These are phyloP conservation scores for Mycena metata DNA, from an alignment of 768 basidiomycete genomes.

Conservation along the genomic window DNA sequence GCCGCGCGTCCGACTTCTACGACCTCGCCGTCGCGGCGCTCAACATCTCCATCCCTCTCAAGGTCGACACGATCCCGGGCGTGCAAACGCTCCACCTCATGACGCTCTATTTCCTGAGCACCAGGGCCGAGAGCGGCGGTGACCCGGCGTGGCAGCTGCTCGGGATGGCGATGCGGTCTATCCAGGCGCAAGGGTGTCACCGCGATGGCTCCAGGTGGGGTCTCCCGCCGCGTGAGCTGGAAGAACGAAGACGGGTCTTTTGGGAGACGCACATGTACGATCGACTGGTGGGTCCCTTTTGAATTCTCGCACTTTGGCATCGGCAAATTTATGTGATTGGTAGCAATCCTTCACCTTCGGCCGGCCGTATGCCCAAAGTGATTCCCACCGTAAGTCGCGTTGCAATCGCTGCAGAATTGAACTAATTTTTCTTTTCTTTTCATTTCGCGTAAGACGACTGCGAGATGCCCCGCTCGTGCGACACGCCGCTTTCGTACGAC, in stretches of 20 bases:
- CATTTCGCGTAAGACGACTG: constrained; percentile 34
- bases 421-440: not conserved
- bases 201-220: constrained; percentile 43
- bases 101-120: constrained; percentile 40
- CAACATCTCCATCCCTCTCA: constrained; percentile 37
- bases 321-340: not conserved
- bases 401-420: not conserved
- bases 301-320: not conserved
- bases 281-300: constrained; percentile 32
- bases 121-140: constrained; percentile 38
- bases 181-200: constrained; percentile 44
- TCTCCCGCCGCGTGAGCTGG: constrained; percentile 35
- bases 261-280: constrained; percentile 43
- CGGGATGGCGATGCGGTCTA: constrained; percentile 41
- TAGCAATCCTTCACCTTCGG: constrained; percentile 44
- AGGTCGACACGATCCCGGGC: constrained; percentile 39
- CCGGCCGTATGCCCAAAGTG: constrained; percentile 39
- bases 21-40: constrained; percentile 37
- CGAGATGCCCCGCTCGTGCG: constrained; percentile 43
- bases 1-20: constrained; percentile 34
- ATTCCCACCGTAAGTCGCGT: constrained; percentile 35
- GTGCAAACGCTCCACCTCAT: constrained; percentile 42
- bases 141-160: constrained; percentile 43
- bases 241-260: constrained; percentile 42
- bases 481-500: constrained; percentile 42